A percentile compares a stretch with the other conserved stretches of the same genome.
These are phyloP conservation scores for Rhodotorula sp. DNA, from an alignment of 1,284 basidiomycete species.

Conservation along the genomic window DNA sequence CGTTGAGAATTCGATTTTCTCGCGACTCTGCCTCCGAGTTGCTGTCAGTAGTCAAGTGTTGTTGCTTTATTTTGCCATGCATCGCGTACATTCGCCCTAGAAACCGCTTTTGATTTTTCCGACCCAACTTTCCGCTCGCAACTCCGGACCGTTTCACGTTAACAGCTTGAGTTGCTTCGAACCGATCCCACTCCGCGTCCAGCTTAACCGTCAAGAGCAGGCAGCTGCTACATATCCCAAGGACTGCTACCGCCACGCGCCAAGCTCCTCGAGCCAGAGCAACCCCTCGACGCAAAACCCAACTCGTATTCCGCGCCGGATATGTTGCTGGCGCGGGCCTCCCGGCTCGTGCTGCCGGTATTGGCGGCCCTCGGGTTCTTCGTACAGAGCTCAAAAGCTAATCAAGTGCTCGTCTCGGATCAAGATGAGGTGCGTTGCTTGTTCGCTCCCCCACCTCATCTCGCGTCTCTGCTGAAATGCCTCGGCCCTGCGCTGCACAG, in stretches of 20 bases:
- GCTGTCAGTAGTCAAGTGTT: background rate
- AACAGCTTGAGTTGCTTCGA: too few relatives aligned
- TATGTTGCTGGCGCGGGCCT: background rate
- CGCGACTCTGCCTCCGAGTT: background rate
- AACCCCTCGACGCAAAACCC: background rate
- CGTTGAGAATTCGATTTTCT: too few relatives aligned
- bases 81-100: background rate
- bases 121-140: too few relatives aligned
- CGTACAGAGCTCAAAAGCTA: background rate
- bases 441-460: background rate
- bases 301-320: background rate
- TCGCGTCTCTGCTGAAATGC: too few relatives aligned
- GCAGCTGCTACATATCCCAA: too few relatives aligned
- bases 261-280: background rate
- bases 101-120: background rate
- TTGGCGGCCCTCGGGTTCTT: background rate
- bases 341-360: background rate
- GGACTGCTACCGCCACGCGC: too few relatives aligned
- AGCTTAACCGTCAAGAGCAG: too few relatives aligned
- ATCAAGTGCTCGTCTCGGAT: conserved; percentile 32
- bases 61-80: background rate
- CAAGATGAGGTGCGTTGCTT: conserved; percentile 20
- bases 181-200: background rate
- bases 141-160: too few relatives aligned
- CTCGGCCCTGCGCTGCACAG: background rate